Evolutionary conservation across 1,139 yeast species (phyloP), one percentile per base, ranked within the genome.

Genomic region (Taiozyma onychis): DNA sequence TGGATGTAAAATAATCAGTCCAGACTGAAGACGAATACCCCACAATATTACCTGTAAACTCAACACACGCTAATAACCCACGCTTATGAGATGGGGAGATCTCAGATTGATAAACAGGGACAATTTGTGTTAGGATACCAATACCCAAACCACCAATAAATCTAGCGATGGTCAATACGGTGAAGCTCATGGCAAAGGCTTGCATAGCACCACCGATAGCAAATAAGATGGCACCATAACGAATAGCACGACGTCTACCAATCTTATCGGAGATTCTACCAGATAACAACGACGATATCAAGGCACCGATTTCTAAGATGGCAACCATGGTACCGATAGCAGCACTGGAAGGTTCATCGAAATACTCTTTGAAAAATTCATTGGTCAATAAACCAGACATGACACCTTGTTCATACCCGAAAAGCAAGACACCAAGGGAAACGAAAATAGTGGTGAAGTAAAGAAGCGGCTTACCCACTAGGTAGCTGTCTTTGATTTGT

Each of bases 81-180:
- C 98, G 76, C 58, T 85, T 88, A 55, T 86, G 85, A 1, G 97
- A 90, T 16, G 96, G 96, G 41, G 95, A 83, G 53, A 91, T 88
- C 66, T 91, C 98, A 7, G 89, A 80, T 69, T 90, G 97, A 67
- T 89, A 91, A 46, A 93, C 88, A 0, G 98, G 97, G n/a, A 93
- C 95, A 48, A 90, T 88, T 7, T 96, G 88, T n/a, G 95, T 85
- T 50, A 91, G 74, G 62, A 88, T 77, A 13, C 97, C 98, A 44
- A 91, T 91, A 16, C 96, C 97, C 39, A 90, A 60, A 64, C 97
- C 97, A 44, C 91, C 80, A 43, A 90, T 76, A 45, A 89, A 76
- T 58, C 98, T 76, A 1, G 97, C 97, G 37, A 80, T 53, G 30
- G 88, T 81, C 66, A 90, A 73, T 46, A 75, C 66, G 22, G 62